Conservation (phyloP, 2,329 filamentous ascomycete species). For the Sarocladium strictum region DNA sequence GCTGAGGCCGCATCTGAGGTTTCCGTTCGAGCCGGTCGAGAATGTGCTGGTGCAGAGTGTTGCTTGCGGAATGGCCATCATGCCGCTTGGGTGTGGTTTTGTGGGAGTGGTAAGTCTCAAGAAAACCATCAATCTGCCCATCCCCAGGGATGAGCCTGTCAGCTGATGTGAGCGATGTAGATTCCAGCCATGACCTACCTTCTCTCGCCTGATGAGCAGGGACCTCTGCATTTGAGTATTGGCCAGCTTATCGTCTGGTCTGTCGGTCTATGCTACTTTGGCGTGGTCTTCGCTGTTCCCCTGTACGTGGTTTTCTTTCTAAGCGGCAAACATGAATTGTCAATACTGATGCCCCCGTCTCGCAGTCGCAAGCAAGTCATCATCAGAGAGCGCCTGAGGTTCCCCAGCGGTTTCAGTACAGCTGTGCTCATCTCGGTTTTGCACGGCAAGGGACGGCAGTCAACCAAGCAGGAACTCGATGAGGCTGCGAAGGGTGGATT, state of each 20-base stretch:
- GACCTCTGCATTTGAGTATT: slow-evolving; percentile 65
- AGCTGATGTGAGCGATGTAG: slow-evolving; percentile 20
- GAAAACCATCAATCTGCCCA: too few relatives aligned
- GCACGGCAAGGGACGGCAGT: slow-evolving; percentile 53
- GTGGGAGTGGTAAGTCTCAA: slow-evolving; percentile 64
- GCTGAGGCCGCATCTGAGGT: slow-evolving; percentile 62
- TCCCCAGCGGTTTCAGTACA: slow-evolving; percentile 92
- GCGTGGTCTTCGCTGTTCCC: slow-evolving; percentile 92
- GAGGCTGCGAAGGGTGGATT: slow-evolving; percentile 32
- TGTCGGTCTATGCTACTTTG: slow-evolving; percentile 90
- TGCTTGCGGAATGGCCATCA: slow-evolving; percentile 89
- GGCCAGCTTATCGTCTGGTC: slow-evolving; percentile 85
- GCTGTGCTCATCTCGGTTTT: slow-evolving; percentile 88
- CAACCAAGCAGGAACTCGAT: slow-evolving; percentile 27
- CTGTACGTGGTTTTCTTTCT: too few relatives aligned
- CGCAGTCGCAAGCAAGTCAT: slow-evolving; percentile 76
- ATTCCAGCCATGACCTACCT: slow-evolving; percentile 89
- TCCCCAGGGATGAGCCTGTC: neutral
- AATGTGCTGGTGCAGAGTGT: slow-evolving; percentile 97
- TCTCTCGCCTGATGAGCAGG: slow-evolving; percentile 69
- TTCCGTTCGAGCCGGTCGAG: slow-evolving; percentile 89
- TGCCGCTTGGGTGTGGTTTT: slow-evolving; percentile 93
- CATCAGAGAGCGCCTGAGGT: slow-evolving; percentile 84
- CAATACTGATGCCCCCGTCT: slow-evolving; percentile 5
- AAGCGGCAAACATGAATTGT: too few relatives aligned